phyloP scores from a whole-genome alignment of 768 basidiomycete species.

The Suillus paluster region DNA sequence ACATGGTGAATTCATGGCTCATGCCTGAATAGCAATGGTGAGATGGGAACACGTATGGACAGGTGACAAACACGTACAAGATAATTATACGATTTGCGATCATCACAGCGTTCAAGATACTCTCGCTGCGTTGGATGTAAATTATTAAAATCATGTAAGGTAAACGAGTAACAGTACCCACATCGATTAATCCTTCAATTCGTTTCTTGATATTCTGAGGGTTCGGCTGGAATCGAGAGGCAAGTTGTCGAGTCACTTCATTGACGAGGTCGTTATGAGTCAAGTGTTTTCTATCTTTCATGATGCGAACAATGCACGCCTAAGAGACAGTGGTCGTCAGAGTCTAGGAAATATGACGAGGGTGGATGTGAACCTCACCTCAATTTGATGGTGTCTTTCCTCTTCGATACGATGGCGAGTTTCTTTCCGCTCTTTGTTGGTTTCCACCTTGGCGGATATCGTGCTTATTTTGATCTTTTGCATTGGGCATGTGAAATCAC shows the following conservation, averaged over 20 bases:
- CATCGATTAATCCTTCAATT: conserved; percentile 93
- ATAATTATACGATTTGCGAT: conserved; percentile 89
- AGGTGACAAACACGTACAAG: conserved; percentile 42
- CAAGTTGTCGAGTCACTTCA: conserved; percentile 88
- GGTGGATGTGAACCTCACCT: conserved; percentile 52
- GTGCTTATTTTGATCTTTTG: conserved; percentile 94
- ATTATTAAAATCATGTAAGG: background rate
- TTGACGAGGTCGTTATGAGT: conserved; percentile 86
- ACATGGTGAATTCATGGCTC: conserved; percentile 9
- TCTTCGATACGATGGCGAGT: conserved; percentile 91
- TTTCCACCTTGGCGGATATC: conserved; percentile 87
- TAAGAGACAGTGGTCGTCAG: conserved; percentile 37
- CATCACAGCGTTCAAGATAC: conserved; percentile 88
- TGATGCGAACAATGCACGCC: conserved; percentile 97
- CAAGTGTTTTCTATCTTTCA: conserved; percentile 95
- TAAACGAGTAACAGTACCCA: conserved; percentile 38
- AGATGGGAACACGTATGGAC: background rate
- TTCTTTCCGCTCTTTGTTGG: conserved; percentile 83
- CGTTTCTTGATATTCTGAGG: conserved; percentile 89
- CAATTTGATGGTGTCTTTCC: conserved; percentile 86
- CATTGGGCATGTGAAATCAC: conserved; percentile 75
- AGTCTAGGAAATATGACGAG: conserved; percentile 1
- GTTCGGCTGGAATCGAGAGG: conserved; percentile 84
- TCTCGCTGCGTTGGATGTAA: conserved; percentile 64
- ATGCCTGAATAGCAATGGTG: conserved; percentile 23